phyloP scores from a whole-genome alignment of 176 grass and related monocot species.

The Themeda triandra region DNA sequence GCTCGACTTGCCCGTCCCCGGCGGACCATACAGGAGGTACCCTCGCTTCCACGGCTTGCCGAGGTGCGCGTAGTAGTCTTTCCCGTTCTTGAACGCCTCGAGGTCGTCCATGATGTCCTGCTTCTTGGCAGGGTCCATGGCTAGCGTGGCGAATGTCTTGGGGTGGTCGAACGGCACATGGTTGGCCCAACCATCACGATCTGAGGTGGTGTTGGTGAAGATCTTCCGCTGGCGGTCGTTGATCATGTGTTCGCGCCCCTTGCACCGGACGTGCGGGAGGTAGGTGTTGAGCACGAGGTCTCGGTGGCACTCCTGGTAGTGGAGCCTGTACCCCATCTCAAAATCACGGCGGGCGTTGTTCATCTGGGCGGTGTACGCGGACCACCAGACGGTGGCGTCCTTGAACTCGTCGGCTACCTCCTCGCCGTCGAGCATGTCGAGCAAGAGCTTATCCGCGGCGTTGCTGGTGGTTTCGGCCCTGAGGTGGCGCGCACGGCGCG shows the following conservation, averaged over 20 bases:
- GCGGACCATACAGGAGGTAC: conserved; percentile 38
- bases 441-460: background rate
- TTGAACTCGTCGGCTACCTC: conserved; percentile 39
- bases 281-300: conserved; percentile 25
- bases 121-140: conserved; percentile 32
- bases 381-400: conserved; percentile 12
- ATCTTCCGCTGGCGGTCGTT: too few species aligned
- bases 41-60: conserved; percentile 49
- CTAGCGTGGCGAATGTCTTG: conserved; percentile 29
- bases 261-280: conserved; percentile 15
- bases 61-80: conserved; percentile 14
- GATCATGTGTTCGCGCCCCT: background rate
- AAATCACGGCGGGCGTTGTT: background rate
- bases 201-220: background rate
- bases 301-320: conserved; percentile 12
- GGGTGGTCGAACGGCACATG: conserved; percentile 39
- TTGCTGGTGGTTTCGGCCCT: background rate
- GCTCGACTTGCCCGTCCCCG: conserved; percentile 46
- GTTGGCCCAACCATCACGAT: conserved; percentile 39
- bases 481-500: background rate
- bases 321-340: conserved; percentile 15
- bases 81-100: background rate
- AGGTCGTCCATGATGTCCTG: conserved; percentile 25
- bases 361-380: background rate
- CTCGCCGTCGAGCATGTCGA: conserved; percentile 30